Base-by-base conservation (phyloP, 345 rosid genomes). In the Ceriops zippeliana region DNA sequence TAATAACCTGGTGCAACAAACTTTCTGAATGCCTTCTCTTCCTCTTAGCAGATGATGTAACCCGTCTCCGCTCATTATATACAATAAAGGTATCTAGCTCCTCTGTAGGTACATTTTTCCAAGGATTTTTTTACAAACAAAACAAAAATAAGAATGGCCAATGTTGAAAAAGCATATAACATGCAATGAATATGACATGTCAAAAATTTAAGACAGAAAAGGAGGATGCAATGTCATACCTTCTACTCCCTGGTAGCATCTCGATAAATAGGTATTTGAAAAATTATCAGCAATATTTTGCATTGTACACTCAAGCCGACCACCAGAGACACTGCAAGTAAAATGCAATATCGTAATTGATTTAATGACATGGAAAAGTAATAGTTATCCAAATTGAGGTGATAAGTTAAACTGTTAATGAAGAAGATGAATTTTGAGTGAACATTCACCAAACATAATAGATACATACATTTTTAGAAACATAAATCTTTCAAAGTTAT, bases 301-400 rank as follows among this genome's bases (percentile, higher is more conserved):
- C 98, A 93, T 91, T 7, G 97, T 91, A 84, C 97, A 93, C 78
- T 93, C 98, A 75, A 93, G 84, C 81, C 97, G 86, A 61, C 97
- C 96, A 76, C 98, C 98, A 65, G 77, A 67, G 68, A 91, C 85
- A 73, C 96, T 93, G 69, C 72, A 79, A 71, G 49, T 52, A 21
- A 71, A 76, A 73, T 58, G 17, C 52, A 52, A 61, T 58, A 61
- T 13, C 42, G 59, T 47, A 70, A 31, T 69, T 54, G 21, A 20
- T 27, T 37, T 58, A 71, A 63, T 13, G 13, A 13, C 49, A 27
- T 15, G 42, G 58, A 9, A 60, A 52, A 56, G 63, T 61, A 31
- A 65, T 21, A 60, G 11, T 53, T 42, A 42, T 42, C 49, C 49
- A 13, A 42, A 42, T 13, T 42, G 19, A 13, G 19, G 49, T 42